phyloP scores from a whole-genome alignment of 306 rosid genomes.

The Prunus mira region DNA sequence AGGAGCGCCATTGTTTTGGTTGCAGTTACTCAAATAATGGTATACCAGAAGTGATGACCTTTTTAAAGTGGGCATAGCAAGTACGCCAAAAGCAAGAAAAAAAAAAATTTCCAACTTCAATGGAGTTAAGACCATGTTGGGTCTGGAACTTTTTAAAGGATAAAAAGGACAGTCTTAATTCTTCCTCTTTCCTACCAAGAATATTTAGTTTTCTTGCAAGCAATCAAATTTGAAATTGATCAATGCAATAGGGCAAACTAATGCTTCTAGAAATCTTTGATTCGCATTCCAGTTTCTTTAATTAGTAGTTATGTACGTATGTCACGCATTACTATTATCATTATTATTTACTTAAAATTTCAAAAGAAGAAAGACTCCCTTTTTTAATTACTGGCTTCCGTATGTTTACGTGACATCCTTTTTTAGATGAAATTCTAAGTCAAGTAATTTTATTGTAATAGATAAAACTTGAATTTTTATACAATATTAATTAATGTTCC shows the following conservation, averaged over 20 bases:
- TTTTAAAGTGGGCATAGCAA: neutral
- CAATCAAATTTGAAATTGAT: neutral
- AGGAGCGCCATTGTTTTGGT: too few species aligned
- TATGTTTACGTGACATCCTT: too few species aligned
- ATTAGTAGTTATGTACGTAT: too few species aligned
- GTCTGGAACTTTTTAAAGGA: neutral
- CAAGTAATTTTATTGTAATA: neutral
- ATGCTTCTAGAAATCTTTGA: neutral
- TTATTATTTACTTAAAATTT: too few species aligned
- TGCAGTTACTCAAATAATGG: too few species aligned
- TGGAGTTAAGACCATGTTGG: neutral
- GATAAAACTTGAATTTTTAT: neutral
- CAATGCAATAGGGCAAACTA: neutral
- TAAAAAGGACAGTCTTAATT: neutral
- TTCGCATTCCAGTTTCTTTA: neutral
- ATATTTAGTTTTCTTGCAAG: neutral
- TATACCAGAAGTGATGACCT: too few species aligned
- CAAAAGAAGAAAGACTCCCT: rapidly evolving
- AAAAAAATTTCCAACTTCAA: neutral
- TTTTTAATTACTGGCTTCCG: rapidly evolving
- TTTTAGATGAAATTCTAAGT: neutral
- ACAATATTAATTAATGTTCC: neutral
- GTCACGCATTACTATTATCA: too few species aligned
- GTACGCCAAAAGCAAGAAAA: neutral
- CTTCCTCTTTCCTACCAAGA: conserved; percentile 1